Evolutionary conservation across 495 filamentous ascomycete species (phyloP), one percentile per base, ranked within the genome.

Genomic region (Talaromyces thailandensis): DNA sequence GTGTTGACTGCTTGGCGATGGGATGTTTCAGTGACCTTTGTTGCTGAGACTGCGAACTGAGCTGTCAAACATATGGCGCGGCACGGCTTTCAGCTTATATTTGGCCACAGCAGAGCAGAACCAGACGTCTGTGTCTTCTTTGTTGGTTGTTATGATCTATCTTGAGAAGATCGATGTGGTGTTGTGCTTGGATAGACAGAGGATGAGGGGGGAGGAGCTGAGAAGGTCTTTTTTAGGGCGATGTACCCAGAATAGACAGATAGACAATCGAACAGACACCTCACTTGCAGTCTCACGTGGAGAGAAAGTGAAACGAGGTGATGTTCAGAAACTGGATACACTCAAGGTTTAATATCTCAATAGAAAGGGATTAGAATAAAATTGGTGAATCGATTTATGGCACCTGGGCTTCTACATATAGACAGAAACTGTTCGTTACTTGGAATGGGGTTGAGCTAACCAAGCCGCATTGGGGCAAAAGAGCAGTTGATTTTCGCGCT

Each of bases 31-130:
- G 24, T 28, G 4, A 14, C 31, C 35, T 48, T 48, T 45, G 57
- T 59, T 48, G 35, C 8, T 45, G 57, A 59, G 32, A 59, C 57
- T 57, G 55, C 55, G 55, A 57, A 35, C 28, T 21, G n/a, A 6
- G 29, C 26, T 29, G 29, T 57, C 55, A 31, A 31, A 31, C 26
- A 31, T 35, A 31, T 35, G n/a, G 37, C 18, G 18, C 57, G 37
- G 57, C 21, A 59, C 23, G 32, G 57, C 57, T 45, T 59, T 59
- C 24, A 57, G 29, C 26, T 57, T 57, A 57, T 35, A 11, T 31
- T 18, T 55, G 28, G 51, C 26, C 25, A 8, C 50, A 55, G 51
- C 43, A 48, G 43, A 48, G 43, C 43, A 48, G 43, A 12, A 18
- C 43, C 43, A 48, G 43, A 18, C 7, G 52, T n/a, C 12, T 25